These are phyloP conservation scores for Boletus fagicola DNA, from an alignment of 768 basidiomycete genomes.

Conservation along the genomic window DNA sequence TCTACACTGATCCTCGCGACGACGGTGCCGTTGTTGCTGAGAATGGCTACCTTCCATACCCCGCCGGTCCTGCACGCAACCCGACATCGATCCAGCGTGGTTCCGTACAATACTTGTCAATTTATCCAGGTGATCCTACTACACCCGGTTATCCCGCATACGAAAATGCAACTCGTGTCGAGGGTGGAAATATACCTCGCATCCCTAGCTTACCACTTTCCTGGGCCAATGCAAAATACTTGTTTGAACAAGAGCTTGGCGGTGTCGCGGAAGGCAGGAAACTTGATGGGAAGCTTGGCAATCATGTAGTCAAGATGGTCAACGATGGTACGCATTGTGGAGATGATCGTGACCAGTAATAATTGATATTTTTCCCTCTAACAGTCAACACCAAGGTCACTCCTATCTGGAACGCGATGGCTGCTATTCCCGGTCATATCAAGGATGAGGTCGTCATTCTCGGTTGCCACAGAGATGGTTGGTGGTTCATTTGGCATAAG, in stretches of 20 bases:
- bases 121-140: conserved; percentile 74
- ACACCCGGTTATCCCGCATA: conserved; percentile 90
- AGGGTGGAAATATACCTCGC: conserved; percentile 58
- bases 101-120: conserved; percentile 66
- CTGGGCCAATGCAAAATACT: conserved; percentile 75
- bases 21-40: conserved; percentile 74
- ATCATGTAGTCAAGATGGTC: conserved; percentile 45
- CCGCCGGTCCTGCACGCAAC: conserved; percentile 83
- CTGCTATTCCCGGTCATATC: conserved; percentile 77
- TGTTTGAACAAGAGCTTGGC: conserved; percentile 56
- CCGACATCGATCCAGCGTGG: conserved; percentile 82
- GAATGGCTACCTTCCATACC: conserved; percentile 72
- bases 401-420: conserved; percentile 91
- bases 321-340: conserved; percentile 47
- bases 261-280: conserved; percentile 37
- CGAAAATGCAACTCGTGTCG: conserved; percentile 65
- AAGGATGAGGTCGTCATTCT: conserved; percentile 80
- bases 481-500: conserved; percentile 17
- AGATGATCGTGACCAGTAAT: neutral
- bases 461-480: conserved; percentile 87
- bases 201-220: conserved; percentile 88
- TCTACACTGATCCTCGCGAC: conserved; percentile 84
- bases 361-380: neutral
- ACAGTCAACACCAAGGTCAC: conserved; percentile 74
- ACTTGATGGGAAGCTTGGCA: conserved; percentile 51